Evolutionary conservation across 2,329 filamentous ascomycete species (phyloP).

Genomic region (Tolypocladium guangdongense): DNA sequence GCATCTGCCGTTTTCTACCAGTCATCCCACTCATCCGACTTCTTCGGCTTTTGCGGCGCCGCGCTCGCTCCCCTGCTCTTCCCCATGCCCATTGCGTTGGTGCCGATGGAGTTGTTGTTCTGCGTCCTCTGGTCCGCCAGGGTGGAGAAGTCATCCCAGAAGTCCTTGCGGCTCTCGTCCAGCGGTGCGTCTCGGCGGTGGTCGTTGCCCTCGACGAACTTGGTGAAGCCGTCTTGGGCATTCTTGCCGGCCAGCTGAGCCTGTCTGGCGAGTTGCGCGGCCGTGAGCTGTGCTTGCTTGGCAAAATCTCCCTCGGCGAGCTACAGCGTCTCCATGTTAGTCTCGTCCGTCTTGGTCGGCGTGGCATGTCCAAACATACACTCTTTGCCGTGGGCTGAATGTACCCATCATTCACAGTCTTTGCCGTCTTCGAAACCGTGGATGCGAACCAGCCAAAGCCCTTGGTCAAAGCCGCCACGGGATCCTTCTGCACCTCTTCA

Average conservation of each 20-base stretch:
- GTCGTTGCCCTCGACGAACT: slow-evolving; percentile 73
- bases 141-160: slow-evolving; percentile 85
- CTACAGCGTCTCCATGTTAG: slow-evolving; percentile 31
- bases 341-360: not conserved
- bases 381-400: slow-evolving; percentile 72
- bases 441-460: slow-evolving; percentile 90
- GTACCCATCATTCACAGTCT: slow-evolving; percentile 81
- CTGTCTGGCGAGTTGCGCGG: slow-evolving; percentile 55
- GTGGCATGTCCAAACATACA: slow-evolving; percentile 10
- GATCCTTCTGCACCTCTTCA: slow-evolving; percentile 88
- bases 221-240: slow-evolving; percentile 69
- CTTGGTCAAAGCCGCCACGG: slow-evolving; percentile 77
- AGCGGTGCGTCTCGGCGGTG: slow-evolving; percentile 28
- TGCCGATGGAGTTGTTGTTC: slow-evolving; percentile 42
- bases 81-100: slow-evolving; percentile 48
- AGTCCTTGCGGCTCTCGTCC: slow-evolving; percentile 63
- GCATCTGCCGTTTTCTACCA: slow-evolving; percentile 28
- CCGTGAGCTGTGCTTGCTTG: slow-evolving; percentile 50
- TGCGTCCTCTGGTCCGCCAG: slow-evolving; percentile 46
- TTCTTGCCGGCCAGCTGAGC: slow-evolving; percentile 60
- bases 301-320: slow-evolving; percentile 72
- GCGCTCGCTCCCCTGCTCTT: slow-evolving; percentile 22
- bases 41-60: slow-evolving; percentile 29
- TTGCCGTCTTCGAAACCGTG: slow-evolving; percentile 81
- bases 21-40: slow-evolving; percentile 52